Percentiles rank a stretch among this genome's conserved stretches.
Conservation (phyloP, 2,329 filamentous ascomycete genomes). For the Colletotrichum limetticola region DNA sequence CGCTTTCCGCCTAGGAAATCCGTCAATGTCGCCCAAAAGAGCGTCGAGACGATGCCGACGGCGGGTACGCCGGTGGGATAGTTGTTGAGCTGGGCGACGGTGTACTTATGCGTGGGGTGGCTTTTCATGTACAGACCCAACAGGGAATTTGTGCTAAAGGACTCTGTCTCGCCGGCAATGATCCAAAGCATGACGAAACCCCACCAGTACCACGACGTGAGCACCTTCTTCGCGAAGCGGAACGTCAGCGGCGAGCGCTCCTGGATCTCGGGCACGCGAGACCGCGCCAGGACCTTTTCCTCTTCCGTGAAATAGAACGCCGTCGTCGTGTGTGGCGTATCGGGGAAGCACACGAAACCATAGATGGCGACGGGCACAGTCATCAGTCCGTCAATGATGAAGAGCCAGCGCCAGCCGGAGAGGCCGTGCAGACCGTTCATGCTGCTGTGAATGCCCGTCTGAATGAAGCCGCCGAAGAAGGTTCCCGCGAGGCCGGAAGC, state of each 20-base stretch:
- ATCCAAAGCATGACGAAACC: conserved; percentile 75
- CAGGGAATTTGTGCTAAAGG: conserved; percentile 73
- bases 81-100: conserved; percentile 63
- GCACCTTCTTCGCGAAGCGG: conserved; percentile 63
- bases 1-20: conserved; percentile 72
- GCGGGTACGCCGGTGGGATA: conserved; percentile 68
- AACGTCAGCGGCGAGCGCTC: conserved; percentile 58
- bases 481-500: conserved; percentile 68
- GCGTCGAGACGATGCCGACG: conserved; percentile 67
- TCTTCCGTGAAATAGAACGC: conserved; percentile 49
- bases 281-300: conserved; percentile 52
- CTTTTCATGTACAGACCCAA: conserved; percentile 61
- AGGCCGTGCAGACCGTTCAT: conserved; percentile 53
- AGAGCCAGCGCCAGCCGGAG: conserved; percentile 43
- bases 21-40: conserved; percentile 77
- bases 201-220: conserved; percentile 73
- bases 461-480: conserved; percentile 70
- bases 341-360: conserved; percentile 61
- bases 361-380: conserved; percentile 63
- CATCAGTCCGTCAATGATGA: conserved; percentile 58
- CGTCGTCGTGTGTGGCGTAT: conserved; percentile 52
- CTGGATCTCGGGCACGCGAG: conserved; percentile 51
- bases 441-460: conserved; percentile 61
- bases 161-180: conserved; percentile 77
- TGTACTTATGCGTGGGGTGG: conserved; percentile 55